Percentiles rank a stretch among this genome's conserved stretches.
Evolutionary conservation across 1,284 basidiomycete genomes (phyloP).

Genomic region (Marasmius tenuissimus): DNA sequence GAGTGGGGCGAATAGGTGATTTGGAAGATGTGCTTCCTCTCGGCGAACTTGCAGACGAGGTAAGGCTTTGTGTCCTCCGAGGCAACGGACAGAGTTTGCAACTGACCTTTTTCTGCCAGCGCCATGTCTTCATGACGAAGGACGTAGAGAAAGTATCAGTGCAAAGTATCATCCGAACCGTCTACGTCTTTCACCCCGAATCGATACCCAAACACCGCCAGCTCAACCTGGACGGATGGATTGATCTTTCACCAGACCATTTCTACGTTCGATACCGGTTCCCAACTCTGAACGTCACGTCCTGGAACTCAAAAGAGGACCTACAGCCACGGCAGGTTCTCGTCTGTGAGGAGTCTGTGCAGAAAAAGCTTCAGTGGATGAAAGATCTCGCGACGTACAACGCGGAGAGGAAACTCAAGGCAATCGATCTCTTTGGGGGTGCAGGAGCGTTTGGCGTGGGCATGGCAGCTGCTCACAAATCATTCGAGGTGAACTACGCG

Average conservation of each 20-base stretch:
- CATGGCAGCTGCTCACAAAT: constrained; percentile 47
- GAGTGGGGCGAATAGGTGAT: constrained; percentile 9
- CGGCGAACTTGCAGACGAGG: constrained; percentile 28
- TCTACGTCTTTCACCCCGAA: constrained; percentile 38
- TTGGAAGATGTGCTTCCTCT: constrained; percentile 2
- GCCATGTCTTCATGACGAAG: constrained; percentile 57
- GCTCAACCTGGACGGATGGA: constrained; percentile 44
- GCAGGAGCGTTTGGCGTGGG: constrained; percentile 63
- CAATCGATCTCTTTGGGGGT: constrained; percentile 68
- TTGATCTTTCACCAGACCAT: constrained; percentile 48
- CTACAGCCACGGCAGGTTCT: constrained; percentile 34
- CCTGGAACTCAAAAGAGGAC: constrained; percentile 36
- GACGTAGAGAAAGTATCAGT: constrained; percentile 34
- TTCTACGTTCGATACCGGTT: constrained; percentile 57
- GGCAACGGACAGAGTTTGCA: not conserved
- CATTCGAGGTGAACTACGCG: constrained; percentile 59
- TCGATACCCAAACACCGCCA: constrained; percentile 10
- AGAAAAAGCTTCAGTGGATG: constrained; percentile 30
- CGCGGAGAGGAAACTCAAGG: constrained; percentile 35
- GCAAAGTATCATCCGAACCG: constrained; percentile 42
- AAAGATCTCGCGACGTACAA: constrained; percentile 30
- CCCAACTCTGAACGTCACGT: constrained; percentile 33
- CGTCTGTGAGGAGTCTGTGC: constrained; percentile 47
- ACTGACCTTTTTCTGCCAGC: constrained; percentile 28
- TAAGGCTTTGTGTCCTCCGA: not conserved